Evolutionary conservation across 2,329 filamentous ascomycete genomes (phyloP), one percentile per base, ranked within the genome.

Genomic region (Fusarium stilboides): DNA sequence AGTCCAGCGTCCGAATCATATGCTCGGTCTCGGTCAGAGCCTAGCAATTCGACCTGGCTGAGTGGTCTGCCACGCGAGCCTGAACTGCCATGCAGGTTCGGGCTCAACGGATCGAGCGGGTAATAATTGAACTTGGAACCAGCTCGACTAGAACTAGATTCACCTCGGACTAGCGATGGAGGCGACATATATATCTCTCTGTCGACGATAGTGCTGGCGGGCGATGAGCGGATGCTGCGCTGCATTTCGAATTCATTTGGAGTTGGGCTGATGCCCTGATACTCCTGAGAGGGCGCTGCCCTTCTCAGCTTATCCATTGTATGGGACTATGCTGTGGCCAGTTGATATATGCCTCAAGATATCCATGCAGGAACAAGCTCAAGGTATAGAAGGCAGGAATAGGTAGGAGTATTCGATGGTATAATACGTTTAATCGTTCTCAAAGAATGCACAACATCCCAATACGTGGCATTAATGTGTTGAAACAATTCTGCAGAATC

Each of bases 161-260:
- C 42, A 13, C 36, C 12, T 56, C 50, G 17, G 57, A 57, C 14
- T 26, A 42, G 34, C 10, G 26, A 28, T 28, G 26, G 26, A 28
- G 57, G 57, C 8, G 57, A 46, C 12, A 56, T 22, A 17, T 40
- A 59, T 7, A 51, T 22, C 51, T 57, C 22, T 26, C 46, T 34
- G 10, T 34, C 54, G 13, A 50, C 17, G 14, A 15, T 37, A 31
- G 53, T 56, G 9, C 34, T 31, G 15, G 43, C 19, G 12, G 57
- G 57, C 8, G 51, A 46, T 19, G 50, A 51, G 7, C 17, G 19
- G 39, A 59, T 40, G 8, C 40, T 33, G 8, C 24, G 24, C 2
- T 40, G 26, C 3, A 45, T 10, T 13, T 46, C 34, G 12, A 46
- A 46, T 5, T 15, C 40, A 34, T 19, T 40, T 6, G 46, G 50